Percentiles rank a stretch among this genome's conserved stretches.
These are phyloP conservation scores for Zoysia pacifica DNA, from an alignment of 176 grass and related monocot species.

Conservation along the genomic window DNA sequence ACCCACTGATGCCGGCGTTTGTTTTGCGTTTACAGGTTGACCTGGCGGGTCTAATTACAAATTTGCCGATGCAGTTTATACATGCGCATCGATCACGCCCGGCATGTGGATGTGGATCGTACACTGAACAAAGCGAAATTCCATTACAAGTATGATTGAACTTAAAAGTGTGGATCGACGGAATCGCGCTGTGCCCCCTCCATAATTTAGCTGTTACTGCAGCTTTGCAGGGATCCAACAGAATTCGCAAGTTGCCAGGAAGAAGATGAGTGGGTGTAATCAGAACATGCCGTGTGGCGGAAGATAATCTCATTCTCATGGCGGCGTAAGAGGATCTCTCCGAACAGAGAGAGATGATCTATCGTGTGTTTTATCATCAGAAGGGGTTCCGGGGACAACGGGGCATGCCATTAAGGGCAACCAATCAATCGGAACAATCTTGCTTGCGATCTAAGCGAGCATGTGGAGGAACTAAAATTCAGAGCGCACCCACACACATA, in stretches of 20 bases:
- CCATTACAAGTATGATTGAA: background rate
- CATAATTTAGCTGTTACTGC: background rate
- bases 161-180: background rate
- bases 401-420: slow-evolving; percentile 7
- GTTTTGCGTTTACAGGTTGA: slow-evolving; percentile 36
- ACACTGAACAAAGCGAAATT: background rate
- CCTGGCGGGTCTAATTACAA: background rate
- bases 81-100: background rate
- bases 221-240: background rate
- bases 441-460: slow-evolving; percentile 36
- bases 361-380: slow-evolving; percentile 6
- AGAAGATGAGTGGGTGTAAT: background rate
- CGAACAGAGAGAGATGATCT: background rate
- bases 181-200: background rate
- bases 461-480: slow-evolving; percentile 3
- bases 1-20: background rate
- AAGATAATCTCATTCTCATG: slow-evolving; percentile 2
- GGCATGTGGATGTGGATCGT: slow-evolving; percentile 1
- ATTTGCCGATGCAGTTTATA: background rate
- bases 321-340: background rate
- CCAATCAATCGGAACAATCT: background rate
- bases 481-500: background rate
- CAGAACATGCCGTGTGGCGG: slow-evolving; percentile 27
- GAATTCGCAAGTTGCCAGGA: background rate
- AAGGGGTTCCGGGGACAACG: slow-evolving; percentile 19